phyloP scores from a whole-genome alignment of 305 asterid genomes.

The Solanum chacoense region DNA sequence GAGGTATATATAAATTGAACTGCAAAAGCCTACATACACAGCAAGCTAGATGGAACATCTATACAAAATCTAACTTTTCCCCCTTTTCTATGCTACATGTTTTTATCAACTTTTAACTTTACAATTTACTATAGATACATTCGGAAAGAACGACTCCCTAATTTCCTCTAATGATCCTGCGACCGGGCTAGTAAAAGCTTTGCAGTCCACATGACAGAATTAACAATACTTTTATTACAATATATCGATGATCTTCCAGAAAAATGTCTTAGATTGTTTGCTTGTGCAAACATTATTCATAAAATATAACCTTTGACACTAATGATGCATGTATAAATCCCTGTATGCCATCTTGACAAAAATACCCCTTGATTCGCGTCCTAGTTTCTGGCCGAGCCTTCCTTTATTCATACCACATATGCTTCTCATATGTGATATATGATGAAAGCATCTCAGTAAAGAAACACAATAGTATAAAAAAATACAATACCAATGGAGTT shows the following conservation, averaged over 20 bases:
- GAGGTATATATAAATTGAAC: background rate
- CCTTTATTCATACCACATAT: constrained; percentile 73
- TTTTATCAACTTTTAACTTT: background rate
- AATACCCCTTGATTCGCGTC: constrained; percentile 66
- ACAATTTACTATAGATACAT: background rate
- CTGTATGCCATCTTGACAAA: constrained; percentile 64
- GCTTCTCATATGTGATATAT: constrained; percentile 61
- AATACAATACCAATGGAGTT: background rate
- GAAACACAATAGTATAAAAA: background rate
- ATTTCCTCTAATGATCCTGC: background rate
- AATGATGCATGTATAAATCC: background rate
- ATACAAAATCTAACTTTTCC: background rate
- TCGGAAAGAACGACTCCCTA: background rate
- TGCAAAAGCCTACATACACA: background rate
- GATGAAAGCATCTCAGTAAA: background rate
- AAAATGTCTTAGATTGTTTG: background rate
- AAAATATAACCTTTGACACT: background rate
- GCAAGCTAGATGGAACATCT: background rate
- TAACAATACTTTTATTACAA: background rate
- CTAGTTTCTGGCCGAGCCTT: constrained; percentile 79
- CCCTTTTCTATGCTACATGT: background rate
- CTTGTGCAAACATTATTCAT: no score
- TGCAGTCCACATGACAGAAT: background rate
- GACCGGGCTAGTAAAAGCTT: background rate
- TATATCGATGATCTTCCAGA: background rate